Evolutionary conservation across 257 asterid species (phyloP).

Genomic region (Marsdenia floribunda): DNA sequence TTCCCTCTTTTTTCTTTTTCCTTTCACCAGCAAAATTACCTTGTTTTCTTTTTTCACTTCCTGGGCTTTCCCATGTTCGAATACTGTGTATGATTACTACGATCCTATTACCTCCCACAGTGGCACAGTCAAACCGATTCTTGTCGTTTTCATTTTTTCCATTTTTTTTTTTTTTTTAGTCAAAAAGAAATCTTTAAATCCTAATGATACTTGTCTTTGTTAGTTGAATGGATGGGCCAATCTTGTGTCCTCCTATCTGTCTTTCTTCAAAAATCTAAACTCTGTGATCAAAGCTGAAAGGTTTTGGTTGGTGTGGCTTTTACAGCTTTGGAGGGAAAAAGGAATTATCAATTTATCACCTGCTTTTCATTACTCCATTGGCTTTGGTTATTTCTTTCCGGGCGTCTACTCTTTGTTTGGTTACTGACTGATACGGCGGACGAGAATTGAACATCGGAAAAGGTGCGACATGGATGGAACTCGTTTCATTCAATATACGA

Average conservation of each 20-base stretch:
- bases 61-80: background rate
- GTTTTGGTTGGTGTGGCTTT: background rate
- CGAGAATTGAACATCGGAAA: background rate
- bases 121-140: background rate
- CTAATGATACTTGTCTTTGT: background rate
- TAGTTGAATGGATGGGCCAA: conserved; percentile 1
- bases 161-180: background rate
- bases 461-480: background rate
- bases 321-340: background rate
- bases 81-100: background rate
- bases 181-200: conserved; percentile 1
- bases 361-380: background rate
- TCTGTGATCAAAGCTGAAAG: conserved; percentile 2
- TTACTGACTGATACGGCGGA: background rate
- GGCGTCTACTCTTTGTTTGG: background rate
- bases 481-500: background rate
- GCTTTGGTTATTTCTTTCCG: background rate
- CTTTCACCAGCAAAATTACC: background rate
- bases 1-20: background rate
- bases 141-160: background rate
- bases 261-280: background rate
- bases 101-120: background rate
- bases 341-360: background rate
- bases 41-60: background rate
- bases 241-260: background rate